phyloP scores from a whole-genome alignment of 2,329 filamentous ascomycete genomes.

The Apiospora malaysiana region DNA sequence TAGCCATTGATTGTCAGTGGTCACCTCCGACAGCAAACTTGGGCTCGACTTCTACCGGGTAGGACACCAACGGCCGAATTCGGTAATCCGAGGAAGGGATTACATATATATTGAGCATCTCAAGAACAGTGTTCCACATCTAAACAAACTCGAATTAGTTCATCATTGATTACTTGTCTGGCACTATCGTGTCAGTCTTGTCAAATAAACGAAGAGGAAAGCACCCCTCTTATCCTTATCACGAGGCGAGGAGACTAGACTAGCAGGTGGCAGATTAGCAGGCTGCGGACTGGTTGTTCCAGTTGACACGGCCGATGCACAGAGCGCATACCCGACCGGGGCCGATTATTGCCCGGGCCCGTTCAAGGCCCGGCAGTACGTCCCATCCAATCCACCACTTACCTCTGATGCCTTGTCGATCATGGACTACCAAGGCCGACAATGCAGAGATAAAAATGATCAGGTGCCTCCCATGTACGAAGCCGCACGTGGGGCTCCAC shows the following conservation, averaged over 20 bases:
- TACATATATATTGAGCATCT: too few species aligned
- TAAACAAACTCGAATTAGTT: too few species aligned
- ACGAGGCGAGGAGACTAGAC: neutral
- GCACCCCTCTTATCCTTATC: neutral
- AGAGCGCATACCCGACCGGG: conserved; percentile 3
- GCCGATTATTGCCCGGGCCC: conserved; percentile 12
- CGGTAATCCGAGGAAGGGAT: too few species aligned
- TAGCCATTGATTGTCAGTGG: too few species aligned
- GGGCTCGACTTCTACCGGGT: too few species aligned
- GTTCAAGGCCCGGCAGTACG: neutral
- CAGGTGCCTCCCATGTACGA: neutral
- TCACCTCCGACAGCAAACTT: too few species aligned
- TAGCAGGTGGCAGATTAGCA: neutral
- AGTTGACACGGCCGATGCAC: neutral
- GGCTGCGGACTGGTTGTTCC: neutral
- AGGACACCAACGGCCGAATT: too few species aligned
- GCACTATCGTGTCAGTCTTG: too few species aligned
- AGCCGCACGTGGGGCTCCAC: neutral
- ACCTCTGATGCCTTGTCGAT: too few species aligned
- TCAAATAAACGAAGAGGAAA: too few species aligned
- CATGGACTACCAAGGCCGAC: neutral
- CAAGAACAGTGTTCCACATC: too few species aligned
- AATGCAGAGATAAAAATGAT: neutral
- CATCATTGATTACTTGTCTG: too few species aligned
- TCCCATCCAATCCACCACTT: neutral